These are phyloP conservation scores for Colletotrichum trifolii DNA, from an alignment of 2,329 filamentous ascomycete genomes.

Conservation along the genomic window DNA sequence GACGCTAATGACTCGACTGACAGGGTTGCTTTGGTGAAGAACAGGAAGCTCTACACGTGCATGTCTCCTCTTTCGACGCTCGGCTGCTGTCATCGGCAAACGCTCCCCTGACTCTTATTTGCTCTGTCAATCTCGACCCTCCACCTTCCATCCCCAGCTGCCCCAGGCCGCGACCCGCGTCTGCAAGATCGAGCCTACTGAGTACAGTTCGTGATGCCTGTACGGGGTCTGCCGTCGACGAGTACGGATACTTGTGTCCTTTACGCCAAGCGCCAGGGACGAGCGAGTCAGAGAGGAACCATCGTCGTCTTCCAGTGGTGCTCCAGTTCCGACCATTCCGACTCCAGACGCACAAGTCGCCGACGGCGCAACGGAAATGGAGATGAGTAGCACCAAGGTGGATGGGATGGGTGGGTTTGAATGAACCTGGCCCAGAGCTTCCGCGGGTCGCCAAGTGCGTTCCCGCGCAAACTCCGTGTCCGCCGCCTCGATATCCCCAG, in stretches of 20 bases:
- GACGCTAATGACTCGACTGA: too few species aligned
- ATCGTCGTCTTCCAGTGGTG: neutral
- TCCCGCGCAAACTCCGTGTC: conserved; percentile 18
- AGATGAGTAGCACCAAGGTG: neutral
- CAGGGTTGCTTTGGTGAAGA: too few species aligned
- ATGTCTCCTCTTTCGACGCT: conserved; percentile 10
- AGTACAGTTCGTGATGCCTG: conserved; percentile 14
- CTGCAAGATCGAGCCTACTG: conserved; percentile 18
- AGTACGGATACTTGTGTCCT: too few species aligned
- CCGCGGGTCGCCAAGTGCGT: conserved; percentile 1
- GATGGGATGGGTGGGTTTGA: too few species aligned
- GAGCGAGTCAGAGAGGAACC: conserved; percentile 15
- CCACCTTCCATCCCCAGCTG: conserved; percentile 8
- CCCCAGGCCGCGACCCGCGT: conserved; percentile 4
- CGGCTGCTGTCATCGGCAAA: conserved; percentile 33
- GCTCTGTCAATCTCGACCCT: conserved; percentile 25
- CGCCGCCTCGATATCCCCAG: conserved; percentile 16
- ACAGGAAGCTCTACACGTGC: too few species aligned
- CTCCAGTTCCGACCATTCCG: conserved; percentile 19
- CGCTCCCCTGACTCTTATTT: conserved; percentile 30
- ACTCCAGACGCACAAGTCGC: neutral
- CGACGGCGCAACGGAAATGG: conserved; percentile 8
- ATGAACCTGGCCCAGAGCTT: neutral
- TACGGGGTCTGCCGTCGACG: neutral
- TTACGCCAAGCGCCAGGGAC: conserved; percentile 8